Percentiles rank a stretch among this genome's conserved stretches.
Evolutionary conservation across 306 rosid species (phyloP).

Genomic region (Vicia faba): DNA sequence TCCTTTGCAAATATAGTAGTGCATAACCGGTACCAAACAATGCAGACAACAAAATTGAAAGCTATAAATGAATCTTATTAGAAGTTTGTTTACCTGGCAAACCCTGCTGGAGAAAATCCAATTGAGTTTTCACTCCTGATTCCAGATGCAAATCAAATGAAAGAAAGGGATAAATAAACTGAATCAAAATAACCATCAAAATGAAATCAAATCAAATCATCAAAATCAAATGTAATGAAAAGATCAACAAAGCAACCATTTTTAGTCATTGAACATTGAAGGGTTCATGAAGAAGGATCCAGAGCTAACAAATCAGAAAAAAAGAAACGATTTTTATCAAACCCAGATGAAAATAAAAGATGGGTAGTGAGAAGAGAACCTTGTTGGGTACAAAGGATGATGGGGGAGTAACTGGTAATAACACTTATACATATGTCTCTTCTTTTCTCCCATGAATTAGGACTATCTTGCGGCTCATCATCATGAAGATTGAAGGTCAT

Average conservation of each 20-base stretch:
- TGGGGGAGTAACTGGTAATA: conserved; percentile 78
- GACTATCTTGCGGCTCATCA: conserved; percentile 77
- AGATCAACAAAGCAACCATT: neutral
- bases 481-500: conserved; percentile 98
- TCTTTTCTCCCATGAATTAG: conserved; percentile 96
- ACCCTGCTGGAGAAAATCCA: conserved; percentile 91
- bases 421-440: conserved; percentile 88
- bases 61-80: conserved; percentile 25
- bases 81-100: conserved; percentile 72
- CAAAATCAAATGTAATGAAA: conserved; percentile 28
- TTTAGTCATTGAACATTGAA: conserved; percentile 35
- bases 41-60: conserved; percentile 7
- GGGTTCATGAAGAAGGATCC: conserved; percentile 35
- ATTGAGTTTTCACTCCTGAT: conserved; percentile 77
- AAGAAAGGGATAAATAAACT: conserved; percentile 25
- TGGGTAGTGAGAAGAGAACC: conserved; percentile 43
- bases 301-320: conserved; percentile 32
- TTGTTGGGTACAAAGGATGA: conserved; percentile 92
- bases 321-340: conserved; percentile 46
- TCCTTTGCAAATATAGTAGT: too few species aligned
- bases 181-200: conserved; percentile 4
- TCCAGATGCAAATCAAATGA: conserved; percentile 37
- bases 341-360: conserved; percentile 37
- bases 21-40: neutral
- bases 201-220: conserved; percentile 13